Conservation (phyloP, 768 basidiomycete species). For the Pulveroboletus sp. region DNA sequence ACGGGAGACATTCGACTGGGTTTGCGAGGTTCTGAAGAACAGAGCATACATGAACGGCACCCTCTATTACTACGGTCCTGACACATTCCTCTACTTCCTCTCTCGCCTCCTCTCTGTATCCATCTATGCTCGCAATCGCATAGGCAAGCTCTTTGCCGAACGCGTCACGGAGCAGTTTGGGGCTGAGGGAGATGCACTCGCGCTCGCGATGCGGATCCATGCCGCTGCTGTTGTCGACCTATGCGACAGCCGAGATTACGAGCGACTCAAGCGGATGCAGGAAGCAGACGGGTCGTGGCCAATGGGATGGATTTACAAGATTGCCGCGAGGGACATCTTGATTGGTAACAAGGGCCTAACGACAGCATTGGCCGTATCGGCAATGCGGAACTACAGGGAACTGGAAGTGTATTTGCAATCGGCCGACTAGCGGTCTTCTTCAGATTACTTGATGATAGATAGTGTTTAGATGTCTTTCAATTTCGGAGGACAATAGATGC, state of each 20-base stretch:
- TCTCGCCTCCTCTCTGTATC: conserved; percentile 19
- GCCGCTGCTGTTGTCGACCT: conserved; percentile 10
- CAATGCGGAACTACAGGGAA: conserved; percentile 12
- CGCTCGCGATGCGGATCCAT: conserved; percentile 17
- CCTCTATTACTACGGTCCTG: conserved; percentile 15
- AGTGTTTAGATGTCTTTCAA: too few species aligned
- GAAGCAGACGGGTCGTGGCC: conserved; percentile 21
- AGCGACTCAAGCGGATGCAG: conserved; percentile 17
- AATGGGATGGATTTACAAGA: conserved; percentile 19
- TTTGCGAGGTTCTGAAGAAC: conserved; percentile 20
- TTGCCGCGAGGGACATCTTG: background rate
- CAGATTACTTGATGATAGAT: background rate
- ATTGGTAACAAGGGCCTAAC: conserved; percentile 20
- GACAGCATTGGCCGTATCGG: conserved; percentile 19
- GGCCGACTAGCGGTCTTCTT: conserved; percentile 6
- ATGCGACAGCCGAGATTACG: conserved; percentile 14
- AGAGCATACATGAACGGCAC: conserved; percentile 20
- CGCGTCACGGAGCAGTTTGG: conserved; percentile 17
- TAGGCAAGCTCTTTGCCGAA: conserved; percentile 12
- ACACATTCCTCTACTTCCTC: conserved; percentile 22
- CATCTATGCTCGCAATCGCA: conserved; percentile 10
- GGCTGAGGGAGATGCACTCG: conserved; percentile 16
- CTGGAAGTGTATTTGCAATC: conserved; percentile 12
- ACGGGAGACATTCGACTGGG: conserved; percentile 20
- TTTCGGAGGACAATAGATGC: too few species aligned